Evolutionary conservation across 805 yeast species (phyloP).

Genomic region (Maudiozyma serrabonitensis): DNA sequence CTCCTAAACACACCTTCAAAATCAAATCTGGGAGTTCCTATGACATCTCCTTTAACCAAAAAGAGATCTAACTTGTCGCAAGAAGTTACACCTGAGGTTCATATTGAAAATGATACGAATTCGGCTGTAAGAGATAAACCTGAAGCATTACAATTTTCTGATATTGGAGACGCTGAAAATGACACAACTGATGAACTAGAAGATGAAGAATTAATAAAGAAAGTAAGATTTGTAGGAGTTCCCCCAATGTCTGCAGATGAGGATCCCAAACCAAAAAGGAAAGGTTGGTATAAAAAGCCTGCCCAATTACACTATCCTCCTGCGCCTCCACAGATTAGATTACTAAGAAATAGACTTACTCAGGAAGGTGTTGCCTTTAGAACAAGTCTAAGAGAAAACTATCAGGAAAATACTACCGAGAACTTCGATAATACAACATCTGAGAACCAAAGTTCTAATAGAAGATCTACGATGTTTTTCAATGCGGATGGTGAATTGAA

Average conservation of each 20-base stretch:
- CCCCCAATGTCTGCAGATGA: slow-evolving; percentile 28
- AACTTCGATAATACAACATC: neutral
- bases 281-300: slow-evolving; percentile 32
- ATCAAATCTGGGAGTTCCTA: neutral
- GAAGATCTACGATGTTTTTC: slow-evolving; percentile 2
- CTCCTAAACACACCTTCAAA: neutral
- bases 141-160: neutral
- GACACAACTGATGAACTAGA: neutral
- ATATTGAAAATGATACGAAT: neutral
- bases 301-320: slow-evolving; percentile 28
- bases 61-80: neutral
- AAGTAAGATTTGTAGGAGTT: slow-evolving; percentile 29
- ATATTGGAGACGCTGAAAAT: neutral
- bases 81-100: neutral
- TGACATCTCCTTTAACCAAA: neutral
- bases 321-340: slow-evolving; percentile 16
- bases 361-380: slow-evolving; percentile 30
- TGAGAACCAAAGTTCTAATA: neutral
- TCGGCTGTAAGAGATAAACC: neutral
- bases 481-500: slow-evolving; percentile 4
- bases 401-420: slow-evolving; percentile 5
- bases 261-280: slow-evolving; percentile 24
- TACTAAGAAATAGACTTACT: slow-evolving; percentile 11
- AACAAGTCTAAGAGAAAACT: slow-evolving; percentile 20
- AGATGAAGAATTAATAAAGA: slow-evolving; percentile 10